Base-by-base conservation (phyloP, 1,139 yeast genomes). In the Hyphopichia burtonii region DNA sequence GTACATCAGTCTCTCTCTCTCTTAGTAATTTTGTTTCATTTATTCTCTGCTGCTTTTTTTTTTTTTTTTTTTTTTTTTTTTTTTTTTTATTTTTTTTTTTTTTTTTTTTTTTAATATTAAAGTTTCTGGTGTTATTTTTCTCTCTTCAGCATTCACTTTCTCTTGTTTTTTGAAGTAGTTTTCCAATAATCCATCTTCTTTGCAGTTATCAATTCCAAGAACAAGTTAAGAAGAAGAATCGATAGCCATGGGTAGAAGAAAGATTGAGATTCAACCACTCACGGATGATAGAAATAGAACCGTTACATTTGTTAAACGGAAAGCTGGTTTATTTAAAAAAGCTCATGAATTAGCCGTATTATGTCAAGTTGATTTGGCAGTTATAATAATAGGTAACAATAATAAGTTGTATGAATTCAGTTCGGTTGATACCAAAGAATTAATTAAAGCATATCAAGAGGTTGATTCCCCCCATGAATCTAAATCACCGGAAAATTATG, bases 161-260 rank as follows among this genome's bases (percentile, higher is more conserved):
- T n/a, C n/a, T n/a, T n/a, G n/a, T n/a, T n/a, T n/a, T n/a, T n/a
- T n/a, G n/a, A n/a, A 20, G 8, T 5, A 20, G 23, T 20, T 20
- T 20, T 20, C 23, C 23, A 20, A 20, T 20, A n/a, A n/a, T n/a
- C n/a, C n/a, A n/a, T n/a, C n/a, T n/a, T n/a, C n/a, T n/a, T n/a
- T n/a, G n/a, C n/a, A n/a, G n/a, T n/a, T n/a, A n/a, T n/a, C n/a
- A n/a, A n/a, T n/a, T n/a, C n/a, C n/a, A n/a, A n/a, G n/a, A n/a
- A n/a, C n/a, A n/a, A n/a, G n/a, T n/a, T n/a, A n/a, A n/a, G n/a
- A n/a, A n/a, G n/a, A n/a, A n/a, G n/a, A n/a, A n/a, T n/a, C n/a
- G n/a, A n/a, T n/a, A n/a, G n/a, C n/a, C 8, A 93, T 93, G 99
- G 99, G 99, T 40, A 84, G 99, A 74, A 85, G 98, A 69, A 93